Evolutionary conservation across 331 rosid species (phyloP).

Genomic region (Malus hybrid): DNA sequence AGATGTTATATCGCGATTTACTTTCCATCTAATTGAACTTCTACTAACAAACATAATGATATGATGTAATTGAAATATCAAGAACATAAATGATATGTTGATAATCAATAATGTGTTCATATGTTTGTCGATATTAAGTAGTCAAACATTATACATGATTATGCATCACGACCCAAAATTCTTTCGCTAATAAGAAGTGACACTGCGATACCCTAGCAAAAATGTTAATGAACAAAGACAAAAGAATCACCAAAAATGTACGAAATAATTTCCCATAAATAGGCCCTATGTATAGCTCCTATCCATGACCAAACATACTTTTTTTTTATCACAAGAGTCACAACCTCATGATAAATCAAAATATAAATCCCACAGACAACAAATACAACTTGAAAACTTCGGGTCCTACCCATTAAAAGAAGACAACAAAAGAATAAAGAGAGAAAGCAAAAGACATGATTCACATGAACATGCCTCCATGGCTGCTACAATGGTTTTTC

Average conservation of each 20-base stretch:
- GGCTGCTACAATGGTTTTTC: not conserved
- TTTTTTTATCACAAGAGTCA: not conserved
- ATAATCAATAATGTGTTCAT: not conserved
- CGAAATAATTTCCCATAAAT: not conserved
- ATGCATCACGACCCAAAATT: not conserved
- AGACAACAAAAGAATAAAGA: not conserved
- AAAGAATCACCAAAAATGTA: not conserved
- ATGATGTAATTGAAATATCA: not conserved
- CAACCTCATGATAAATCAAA: not conserved
- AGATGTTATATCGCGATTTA: not conserved
- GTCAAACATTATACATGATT: not conserved
- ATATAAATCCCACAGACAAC: not conserved
- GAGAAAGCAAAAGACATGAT: not conserved
- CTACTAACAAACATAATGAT: not conserved
- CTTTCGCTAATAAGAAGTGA: not conserved
- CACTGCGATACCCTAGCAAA: not conserved
- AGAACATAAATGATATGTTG: no score
- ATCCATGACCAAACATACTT: not conserved
- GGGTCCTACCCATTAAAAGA: not conserved
- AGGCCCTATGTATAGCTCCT: not conserved
- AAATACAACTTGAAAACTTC: not conserved
- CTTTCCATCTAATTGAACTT: no score
- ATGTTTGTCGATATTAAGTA: not conserved
- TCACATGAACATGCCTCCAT: not conserved
- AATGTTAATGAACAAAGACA: not conserved